Evolutionary conservation across 2,329 filamentous ascomycete genomes (phyloP), one percentile per base, ranked within the genome.

Genomic region (Lachnellula willkommii): DNA sequence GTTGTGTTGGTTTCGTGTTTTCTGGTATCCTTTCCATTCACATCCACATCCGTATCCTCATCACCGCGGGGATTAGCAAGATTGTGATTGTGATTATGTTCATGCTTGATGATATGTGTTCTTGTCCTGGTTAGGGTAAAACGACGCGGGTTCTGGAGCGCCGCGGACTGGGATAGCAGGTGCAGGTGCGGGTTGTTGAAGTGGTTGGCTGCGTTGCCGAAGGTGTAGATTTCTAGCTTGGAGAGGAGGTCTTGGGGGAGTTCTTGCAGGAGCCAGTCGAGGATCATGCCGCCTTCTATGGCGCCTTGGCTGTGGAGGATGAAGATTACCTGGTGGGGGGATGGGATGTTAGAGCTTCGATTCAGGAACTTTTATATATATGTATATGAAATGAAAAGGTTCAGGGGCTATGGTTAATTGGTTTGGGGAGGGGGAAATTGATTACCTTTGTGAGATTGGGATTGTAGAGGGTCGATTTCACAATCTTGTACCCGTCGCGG

Each of bases 241-340:
- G 76, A 71, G 5, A 90, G 73, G 3, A 86, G 72, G 59, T 85
- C 79, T 55, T 84, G 82, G 0, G 86, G 81, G 12, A 90, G 72
- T 66, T 91, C 88, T 60, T 86, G 83, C 1, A 91, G 75, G 2
- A 93, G 77, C 85, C 88, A 89, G 71, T 94, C 89, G 6, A 92
- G 71, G 5, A 89, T 83, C 54, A 91, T 73, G 3, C 86, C 80
- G 2, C 84, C 85, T 66, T 90, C 84, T 50, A 93, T 89, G 14
- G 80, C 88, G 4, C 89, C 89, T 69, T 93, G 89, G 1, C 85
- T 89, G 69, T 94, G 89, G 39, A 88, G 74, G 57, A 93, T 81
- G 53, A 93, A 79, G 28, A 93, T 75, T 3, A 32, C 28, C 28
- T 32, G 9, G 28, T 28, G 28, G 28, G 28, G 28, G 28, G 28